These are phyloP conservation scores for Globisporangium perplexum DNA, from an alignment of 352 stramenopile species.

Conservation along the genomic window DNA sequence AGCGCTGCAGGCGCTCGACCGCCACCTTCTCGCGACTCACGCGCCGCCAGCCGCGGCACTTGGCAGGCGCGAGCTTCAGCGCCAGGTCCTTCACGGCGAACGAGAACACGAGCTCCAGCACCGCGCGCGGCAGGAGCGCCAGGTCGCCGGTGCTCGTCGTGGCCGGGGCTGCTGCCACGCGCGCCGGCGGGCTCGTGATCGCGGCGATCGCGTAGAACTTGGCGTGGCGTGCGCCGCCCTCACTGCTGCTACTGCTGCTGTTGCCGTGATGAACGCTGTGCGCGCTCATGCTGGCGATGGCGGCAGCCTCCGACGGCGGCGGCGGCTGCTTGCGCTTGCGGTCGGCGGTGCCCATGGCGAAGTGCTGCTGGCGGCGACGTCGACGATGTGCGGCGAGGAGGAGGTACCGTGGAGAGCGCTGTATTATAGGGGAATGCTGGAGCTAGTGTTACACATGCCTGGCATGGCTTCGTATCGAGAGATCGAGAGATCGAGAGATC, in stretches of 20 bases:
- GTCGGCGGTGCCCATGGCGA: conserved; percentile 6
- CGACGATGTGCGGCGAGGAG: not conserved
- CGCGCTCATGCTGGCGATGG: no score
- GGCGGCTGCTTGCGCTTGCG: conserved; percentile 15
- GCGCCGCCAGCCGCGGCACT: conserved; percentile 34
- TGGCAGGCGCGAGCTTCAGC: conserved; percentile 40
- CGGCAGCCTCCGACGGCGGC: not conserved
- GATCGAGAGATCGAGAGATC: no score
- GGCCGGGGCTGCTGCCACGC: not conserved
- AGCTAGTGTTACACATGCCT: no score
- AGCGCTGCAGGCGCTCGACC: conserved; percentile 29
- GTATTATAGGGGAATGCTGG: no score
- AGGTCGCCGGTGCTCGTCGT: conserved; percentile 9
- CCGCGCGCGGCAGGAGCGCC: conserved; percentile 32
- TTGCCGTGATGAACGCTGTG: not conserved
- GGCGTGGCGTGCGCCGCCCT: conserved; percentile 2
- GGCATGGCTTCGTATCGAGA: no score
- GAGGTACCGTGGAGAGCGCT: no score
- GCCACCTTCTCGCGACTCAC: conserved; percentile 30
- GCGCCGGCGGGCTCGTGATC: conserved; percentile 8
- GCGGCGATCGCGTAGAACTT: conserved; percentile 17
- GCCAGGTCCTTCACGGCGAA: conserved; percentile 48
- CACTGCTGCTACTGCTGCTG: not conserved
- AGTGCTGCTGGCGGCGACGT: not conserved
- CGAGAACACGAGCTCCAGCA: conserved; percentile 48